Conservation (phyloP, 352 stramenopile genomes). For the Phytophthora macrochlamydospora region DNA sequence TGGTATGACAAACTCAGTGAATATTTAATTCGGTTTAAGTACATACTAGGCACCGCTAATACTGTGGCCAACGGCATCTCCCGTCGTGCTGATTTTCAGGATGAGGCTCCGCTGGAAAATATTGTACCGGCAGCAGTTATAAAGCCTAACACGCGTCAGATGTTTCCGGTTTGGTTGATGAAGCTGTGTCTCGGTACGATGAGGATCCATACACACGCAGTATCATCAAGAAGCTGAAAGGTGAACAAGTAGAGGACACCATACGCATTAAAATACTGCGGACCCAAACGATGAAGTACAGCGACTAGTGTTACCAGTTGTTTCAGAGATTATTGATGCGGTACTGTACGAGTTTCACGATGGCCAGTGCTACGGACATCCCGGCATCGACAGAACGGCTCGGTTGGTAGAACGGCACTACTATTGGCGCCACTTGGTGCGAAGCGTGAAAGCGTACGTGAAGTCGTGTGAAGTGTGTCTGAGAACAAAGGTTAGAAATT, state of each 20-base stretch:
- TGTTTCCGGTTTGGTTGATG: background rate
- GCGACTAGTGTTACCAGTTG: slow-evolving; percentile 1
- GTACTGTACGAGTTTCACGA: slow-evolving; percentile 9
- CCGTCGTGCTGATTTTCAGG: background rate
- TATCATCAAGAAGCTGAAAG: background rate
- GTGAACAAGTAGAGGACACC: background rate
- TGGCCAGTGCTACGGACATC: slow-evolving; percentile 4
- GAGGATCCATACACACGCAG: slow-evolving; percentile 1
- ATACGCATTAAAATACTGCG: background rate
- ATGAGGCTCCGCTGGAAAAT: background rate
- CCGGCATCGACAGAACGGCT: slow-evolving; percentile 7
- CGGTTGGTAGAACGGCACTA: slow-evolving; percentile 4
- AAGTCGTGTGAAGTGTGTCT: slow-evolving; percentile 9
- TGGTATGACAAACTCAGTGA: slow-evolving; percentile 13
- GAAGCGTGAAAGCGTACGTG: slow-evolving; percentile 11
- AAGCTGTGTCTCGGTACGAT: background rate
- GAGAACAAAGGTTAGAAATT: slow-evolving; percentile 3
- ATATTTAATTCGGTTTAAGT: slow-evolving; percentile 8
- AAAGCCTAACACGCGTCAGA: background rate
- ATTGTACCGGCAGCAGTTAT: background rate
- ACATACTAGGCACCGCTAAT: slow-evolving; percentile 8
- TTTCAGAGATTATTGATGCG: slow-evolving; percentile 1
- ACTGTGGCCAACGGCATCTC: background rate
- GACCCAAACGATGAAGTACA: background rate
- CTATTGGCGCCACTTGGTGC: slow-evolving; percentile 11